These are phyloP conservation scores for Colletotrichum liriopes DNA, from an alignment of 2,329 filamentous ascomycete species.

Conservation along the genomic window DNA sequence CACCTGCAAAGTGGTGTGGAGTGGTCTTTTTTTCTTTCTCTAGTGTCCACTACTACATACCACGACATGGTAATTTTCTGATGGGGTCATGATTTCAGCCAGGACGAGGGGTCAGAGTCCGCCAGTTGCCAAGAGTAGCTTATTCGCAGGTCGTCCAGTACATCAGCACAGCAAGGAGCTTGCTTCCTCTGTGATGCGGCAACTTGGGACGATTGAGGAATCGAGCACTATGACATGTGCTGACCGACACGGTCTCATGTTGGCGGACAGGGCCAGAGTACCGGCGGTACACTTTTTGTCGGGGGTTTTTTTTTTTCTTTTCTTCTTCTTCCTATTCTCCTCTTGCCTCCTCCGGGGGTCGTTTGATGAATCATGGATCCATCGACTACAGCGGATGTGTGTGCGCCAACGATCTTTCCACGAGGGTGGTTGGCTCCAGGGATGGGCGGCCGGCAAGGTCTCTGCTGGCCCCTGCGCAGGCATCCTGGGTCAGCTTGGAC, in stretches of 20 bases:
- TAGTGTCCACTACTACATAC: not conserved
- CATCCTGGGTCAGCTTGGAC: slow-evolving; percentile 24
- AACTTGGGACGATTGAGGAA: slow-evolving; percentile 13
- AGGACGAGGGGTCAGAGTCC: slow-evolving; percentile 18
- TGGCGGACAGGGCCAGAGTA: not conserved
- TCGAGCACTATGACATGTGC: not conserved
- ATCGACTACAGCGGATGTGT: slow-evolving; percentile 24
- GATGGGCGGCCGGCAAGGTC: slow-evolving; percentile 32
- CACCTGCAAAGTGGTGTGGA: slow-evolving; percentile 21
- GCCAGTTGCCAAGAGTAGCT: slow-evolving; percentile 39
- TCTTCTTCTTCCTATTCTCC: not conserved
- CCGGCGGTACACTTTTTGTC: not conserved
- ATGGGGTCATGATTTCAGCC: not conserved
- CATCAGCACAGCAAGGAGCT: not conserved
- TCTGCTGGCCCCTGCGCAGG: slow-evolving; percentile 18
- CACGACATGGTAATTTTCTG: not conserved
- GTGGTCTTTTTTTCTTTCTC: not conserved
- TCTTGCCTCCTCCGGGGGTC: not conserved
- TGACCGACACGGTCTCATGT: not conserved
- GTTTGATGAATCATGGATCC: slow-evolving; percentile 39
- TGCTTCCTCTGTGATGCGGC: slow-evolving; percentile 2
- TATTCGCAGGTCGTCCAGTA: slow-evolving; percentile 17
- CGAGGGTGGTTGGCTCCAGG: slow-evolving; percentile 33
- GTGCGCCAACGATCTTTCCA: slow-evolving; percentile 40
- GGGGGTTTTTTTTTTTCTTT: too few species aligned